Percentiles rank a stretch among this genome's conserved stretches.
These are phyloP conservation scores for Tetradesmus lagerheimii DNA, from an alignment of 139 green algal species.

Conservation along the genomic window DNA sequence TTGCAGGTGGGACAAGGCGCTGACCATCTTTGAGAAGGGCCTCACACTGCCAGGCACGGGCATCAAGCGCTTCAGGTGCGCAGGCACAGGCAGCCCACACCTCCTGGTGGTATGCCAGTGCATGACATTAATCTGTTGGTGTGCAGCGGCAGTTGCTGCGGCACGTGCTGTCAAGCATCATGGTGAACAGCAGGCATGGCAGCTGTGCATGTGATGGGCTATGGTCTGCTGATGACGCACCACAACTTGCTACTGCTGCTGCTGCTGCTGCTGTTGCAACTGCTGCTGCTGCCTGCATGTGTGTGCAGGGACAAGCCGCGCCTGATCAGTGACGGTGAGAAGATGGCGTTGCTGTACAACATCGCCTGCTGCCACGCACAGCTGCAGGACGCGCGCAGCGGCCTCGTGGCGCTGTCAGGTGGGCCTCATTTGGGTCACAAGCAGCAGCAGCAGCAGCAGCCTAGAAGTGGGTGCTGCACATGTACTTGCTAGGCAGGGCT, in stretches of 20 bases:
- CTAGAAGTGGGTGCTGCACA: too few relatives aligned
- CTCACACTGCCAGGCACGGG: conserved; percentile 84
- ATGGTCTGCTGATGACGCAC: too few relatives aligned
- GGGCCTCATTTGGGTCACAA: not conserved
- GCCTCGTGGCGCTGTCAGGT: conserved; percentile 74
- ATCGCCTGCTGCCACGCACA: conserved; percentile 85
- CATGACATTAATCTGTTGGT: too few relatives aligned
- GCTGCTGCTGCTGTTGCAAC: not conserved
- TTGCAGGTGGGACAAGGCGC: conserved; percentile 71
- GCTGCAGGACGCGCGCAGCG: conserved; percentile 67
- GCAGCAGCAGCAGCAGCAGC: not conserved
- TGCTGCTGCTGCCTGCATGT: not conserved
- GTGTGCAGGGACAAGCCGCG: conserved; percentile 81
- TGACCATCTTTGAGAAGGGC: conserved; percentile 77
- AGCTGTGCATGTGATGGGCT: not conserved
- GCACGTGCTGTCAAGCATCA: too few relatives aligned
- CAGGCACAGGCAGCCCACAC: too few relatives aligned
- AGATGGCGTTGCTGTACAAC: conserved; percentile 85
- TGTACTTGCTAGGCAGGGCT: too few relatives aligned
- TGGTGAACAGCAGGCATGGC: too few relatives aligned
- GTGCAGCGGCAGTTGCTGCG: too few relatives aligned
- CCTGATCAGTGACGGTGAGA: conserved; percentile 76
- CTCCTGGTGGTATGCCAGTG: too few relatives aligned
- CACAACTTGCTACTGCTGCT: not conserved
- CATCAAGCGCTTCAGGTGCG: conserved; percentile 78